phyloP scores from a whole-genome alignment of 2,329 filamentous ascomycete species.

The Sordariomycetes sp. region DNA sequence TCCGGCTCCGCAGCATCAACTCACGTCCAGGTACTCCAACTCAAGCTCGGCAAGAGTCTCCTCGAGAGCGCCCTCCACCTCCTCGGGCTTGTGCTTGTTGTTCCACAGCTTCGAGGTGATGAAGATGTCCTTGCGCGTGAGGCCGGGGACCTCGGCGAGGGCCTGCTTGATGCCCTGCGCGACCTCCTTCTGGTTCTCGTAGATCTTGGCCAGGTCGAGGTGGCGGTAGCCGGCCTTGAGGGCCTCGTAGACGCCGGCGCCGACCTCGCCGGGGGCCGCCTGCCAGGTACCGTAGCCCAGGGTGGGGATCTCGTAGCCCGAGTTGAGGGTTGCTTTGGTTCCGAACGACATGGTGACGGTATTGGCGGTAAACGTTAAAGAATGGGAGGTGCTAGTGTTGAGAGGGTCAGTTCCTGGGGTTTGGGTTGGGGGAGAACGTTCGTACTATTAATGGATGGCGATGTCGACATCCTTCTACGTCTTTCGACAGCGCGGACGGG shows the following conservation, averaged over 20 bases:
- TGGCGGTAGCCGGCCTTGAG: constrained; percentile 55
- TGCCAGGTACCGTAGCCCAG: constrained; percentile 58
- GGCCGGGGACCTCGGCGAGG: constrained; percentile 32
- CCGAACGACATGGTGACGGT: constrained; percentile 40
- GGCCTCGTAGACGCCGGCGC: constrained; percentile 52
- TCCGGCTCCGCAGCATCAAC: constrained; percentile 6
- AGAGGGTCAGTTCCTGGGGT: neutral
- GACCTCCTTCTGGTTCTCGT: constrained; percentile 55
- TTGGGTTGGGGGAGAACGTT: neutral
- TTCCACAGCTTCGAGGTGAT: constrained; percentile 58
- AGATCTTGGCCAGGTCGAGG: constrained; percentile 42
- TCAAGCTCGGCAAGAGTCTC: constrained; percentile 44
- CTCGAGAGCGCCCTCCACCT: constrained; percentile 44
- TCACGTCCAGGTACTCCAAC: constrained; percentile 45
- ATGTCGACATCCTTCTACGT: no score
- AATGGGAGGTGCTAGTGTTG: neutral
- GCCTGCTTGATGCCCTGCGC: constrained; percentile 42
- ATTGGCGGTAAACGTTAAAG: neutral
- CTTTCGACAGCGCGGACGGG: no score
- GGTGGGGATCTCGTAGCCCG: constrained; percentile 54
- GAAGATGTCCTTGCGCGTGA: constrained; percentile 46
- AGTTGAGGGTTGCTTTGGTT: constrained; percentile 46
- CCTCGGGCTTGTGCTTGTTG: constrained; percentile 49
- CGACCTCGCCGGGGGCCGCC: constrained; percentile 52
- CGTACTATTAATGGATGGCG: neutral